Base-by-base conservation (phyloP, 768 basidiomycete genomes). In the Suillus lakei region DNA sequence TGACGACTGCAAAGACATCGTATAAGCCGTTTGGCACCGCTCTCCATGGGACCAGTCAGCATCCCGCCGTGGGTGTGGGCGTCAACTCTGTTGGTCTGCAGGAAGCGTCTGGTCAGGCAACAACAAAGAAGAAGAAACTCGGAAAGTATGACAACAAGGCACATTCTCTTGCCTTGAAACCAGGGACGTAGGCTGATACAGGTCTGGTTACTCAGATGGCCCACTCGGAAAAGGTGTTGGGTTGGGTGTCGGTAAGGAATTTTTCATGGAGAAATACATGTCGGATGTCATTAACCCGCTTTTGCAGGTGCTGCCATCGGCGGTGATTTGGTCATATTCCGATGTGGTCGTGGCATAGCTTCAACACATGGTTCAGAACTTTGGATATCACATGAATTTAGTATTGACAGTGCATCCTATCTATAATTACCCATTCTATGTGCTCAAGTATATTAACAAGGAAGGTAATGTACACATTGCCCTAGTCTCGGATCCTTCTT, bases 181-280 rank as follows among this genome's bases (percentile, higher is more conserved):
- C 21, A n/a, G 15, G 21, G 21, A 21, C 53, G 21, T 54, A 34
- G 13, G 32, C 21, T 32, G 7, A 54, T 34, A 13, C 53, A 34
- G 12, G 10, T 34, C 21, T 54, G 21, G 9, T 54, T 54, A 54
- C 12, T 21, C 32, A 76, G 86, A 78, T 88, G 81, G 87, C 86
- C 2, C 79, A 86, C 64, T 84, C 86, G 34, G 87, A 18, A 90
- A 91, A 36, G 91, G 92, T 73, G 86, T 88, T 63, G 91, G 91
- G 0, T 91, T 91, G 67, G 91, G 91, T 70, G 90, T 89, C 64
- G 89, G 90, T 88, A 58, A 60, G 85, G 80, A 16, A 6, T 60
- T 39, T 62, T 21, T 28, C 18, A 13, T n/a, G 2, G 53, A 34
- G n/a, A 32, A n/a, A 34, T 34, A 15, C 8, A 54, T 5, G 12